Evolutionary conservation across 2,329 filamentous ascomycete species (phyloP).

Genomic region (Colletotrichum acutatum): DNA sequence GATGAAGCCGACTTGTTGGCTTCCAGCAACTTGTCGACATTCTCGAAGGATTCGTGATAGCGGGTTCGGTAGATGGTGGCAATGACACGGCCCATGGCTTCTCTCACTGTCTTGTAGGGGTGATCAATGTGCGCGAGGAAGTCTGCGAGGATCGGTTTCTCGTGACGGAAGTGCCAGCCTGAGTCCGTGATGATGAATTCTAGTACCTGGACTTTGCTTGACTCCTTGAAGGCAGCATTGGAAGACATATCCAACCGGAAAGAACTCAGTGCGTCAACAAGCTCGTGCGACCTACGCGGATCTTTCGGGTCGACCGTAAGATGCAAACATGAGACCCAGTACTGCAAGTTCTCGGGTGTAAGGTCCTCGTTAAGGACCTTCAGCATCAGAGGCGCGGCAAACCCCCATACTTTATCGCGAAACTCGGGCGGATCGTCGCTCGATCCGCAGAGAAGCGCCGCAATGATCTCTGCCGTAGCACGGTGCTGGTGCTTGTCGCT

Average conservation of each 20-base stretch:
- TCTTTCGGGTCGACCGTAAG: slow-evolving; percentile 90
- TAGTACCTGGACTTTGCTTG: slow-evolving; percentile 91
- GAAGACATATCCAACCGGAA: slow-evolving; percentile 95
- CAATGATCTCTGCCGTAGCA: slow-evolving; percentile 92
- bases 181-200: slow-evolving; percentile 88
- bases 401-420: slow-evolving; percentile 84
- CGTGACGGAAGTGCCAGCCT: slow-evolving; percentile 96
- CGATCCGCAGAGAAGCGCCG: slow-evolving; percentile 83
- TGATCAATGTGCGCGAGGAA: slow-evolving; percentile 94
- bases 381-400: slow-evolving; percentile 88
- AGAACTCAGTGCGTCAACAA: slow-evolving; percentile 82
- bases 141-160: slow-evolving; percentile 87
- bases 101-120: slow-evolving; percentile 96
- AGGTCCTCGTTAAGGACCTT: slow-evolving; percentile 90
- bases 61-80: slow-evolving; percentile 89
- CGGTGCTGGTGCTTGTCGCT: slow-evolving; percentile 98
- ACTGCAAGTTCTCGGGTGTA: slow-evolving; percentile 92
- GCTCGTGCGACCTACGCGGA: slow-evolving; percentile 85
- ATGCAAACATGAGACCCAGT: slow-evolving; percentile 96
- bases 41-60: slow-evolving; percentile 93
- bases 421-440: slow-evolving; percentile 80
- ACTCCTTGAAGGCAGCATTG: slow-evolving; percentile 98
- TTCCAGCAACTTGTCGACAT: slow-evolving; percentile 79
- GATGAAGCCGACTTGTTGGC: slow-evolving; percentile 83
- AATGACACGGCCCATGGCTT: slow-evolving; percentile 91